Evolutionary conservation across 441 rosid genomes (phyloP), one percentile per base, ranked within the genome.

Genomic region (Hura crepitans): DNA sequence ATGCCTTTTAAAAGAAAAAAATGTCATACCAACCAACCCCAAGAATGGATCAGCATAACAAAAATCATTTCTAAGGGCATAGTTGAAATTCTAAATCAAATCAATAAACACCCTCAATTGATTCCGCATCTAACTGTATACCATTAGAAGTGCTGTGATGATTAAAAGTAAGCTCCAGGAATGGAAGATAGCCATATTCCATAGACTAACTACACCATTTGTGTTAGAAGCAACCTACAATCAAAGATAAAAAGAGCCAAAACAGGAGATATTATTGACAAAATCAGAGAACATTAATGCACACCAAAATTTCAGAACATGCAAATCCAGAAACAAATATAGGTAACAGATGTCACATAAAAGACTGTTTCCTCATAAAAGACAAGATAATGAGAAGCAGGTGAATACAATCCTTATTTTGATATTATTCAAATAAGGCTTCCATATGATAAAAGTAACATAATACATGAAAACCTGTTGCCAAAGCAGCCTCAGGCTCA

Each of bases 221-320:
- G 87, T 85, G 76, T 89, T 93, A 55, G 97, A 85, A 82, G 92
- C 87, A 93, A 66, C 87, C 98, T 93, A 45, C 47, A 55, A 66
- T 65, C 4, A 60, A 71, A 70, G 62, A 71, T 59, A 60, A 76
- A 63, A 61, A 15, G 20, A 51, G 8, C 31, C 23, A 58, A 31
- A 43, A n/a, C 17, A 35, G 30, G 42, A 22, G 33, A 43, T 27
- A 18, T 7, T 5, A 25, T 10, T 4, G 13, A 42, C 10, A n/a
- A 43, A 15, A 27, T n/a, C 43, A 46, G 3, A 50, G 35, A 70
- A 23, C 11, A 17, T 2, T 11, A 18, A n/a, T n/a, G 30, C 9
- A 8, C 43, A 22, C 1, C 50, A n/a, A 37, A 35, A 30, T 20
- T 54, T 54, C 28, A 35, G 60, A 55, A 28, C 14, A 55, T 11